Base-by-base conservation (phyloP, 2,329 filamentous ascomycete genomes). In the Penicillium sp. region DNA sequence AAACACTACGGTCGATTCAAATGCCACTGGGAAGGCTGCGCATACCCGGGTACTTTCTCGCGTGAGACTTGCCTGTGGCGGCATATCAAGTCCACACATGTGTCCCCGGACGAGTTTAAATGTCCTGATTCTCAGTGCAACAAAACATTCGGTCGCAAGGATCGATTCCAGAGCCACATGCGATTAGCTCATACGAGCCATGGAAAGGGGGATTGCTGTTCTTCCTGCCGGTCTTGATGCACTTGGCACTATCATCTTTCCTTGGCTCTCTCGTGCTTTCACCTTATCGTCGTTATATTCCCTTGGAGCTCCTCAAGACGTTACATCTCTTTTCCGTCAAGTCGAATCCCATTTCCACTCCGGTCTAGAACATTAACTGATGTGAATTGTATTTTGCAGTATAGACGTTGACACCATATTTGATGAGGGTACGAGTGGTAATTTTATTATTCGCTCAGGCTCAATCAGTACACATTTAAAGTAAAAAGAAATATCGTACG, bases 61-160 rank as follows among this genome's bases (percentile, higher is more conserved):
- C 40, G 50, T 14, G 44, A 48, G 16, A 44, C 44, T 3, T 52
- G 50, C 24, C 45, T 52, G 14, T 52, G 41, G 50, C 40, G 50
- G 22, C 50, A 52, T n/a, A 52, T 52, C 35, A 52, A 44, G 25
- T 45, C 50, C 2, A 44, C 28, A 3, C 50, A 52, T 35, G 50
- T 52, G 3, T 33, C 45, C 5, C 50, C 50, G 3, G 45, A 40
- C 18, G 28, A 40, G 16, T 52, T 41, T 28, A 36, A 35, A 18
- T 52, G 50, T 30, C 24, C 50, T 9, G 41, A 42, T 6, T 46
- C 33, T 18, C 40, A 52, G 14, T 52, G 50, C 31, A 45, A 48
- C 20, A 47, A 45, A 38, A 30, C 41, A 5, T 52, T 52, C n/a
- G 50, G 50, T 38, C 50, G 50, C 31, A 52, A 38, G 22, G 50